Base-by-base conservation (phyloP, 2,329 filamentous ascomycete genomes). In the Microcyclospora tardicrescens region DNA sequence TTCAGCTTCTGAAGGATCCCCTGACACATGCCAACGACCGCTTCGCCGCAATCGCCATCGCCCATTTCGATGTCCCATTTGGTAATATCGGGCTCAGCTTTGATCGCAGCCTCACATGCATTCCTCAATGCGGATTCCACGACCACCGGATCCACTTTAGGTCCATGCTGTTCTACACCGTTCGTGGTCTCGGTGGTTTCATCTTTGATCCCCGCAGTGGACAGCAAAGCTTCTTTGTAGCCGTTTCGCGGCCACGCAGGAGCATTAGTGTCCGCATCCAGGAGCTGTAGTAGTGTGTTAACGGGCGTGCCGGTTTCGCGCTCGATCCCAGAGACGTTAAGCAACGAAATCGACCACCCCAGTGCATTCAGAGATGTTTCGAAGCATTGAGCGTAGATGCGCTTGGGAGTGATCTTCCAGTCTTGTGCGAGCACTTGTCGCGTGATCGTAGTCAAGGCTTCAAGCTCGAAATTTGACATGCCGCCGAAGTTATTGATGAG, bases 41-140 rank as follows among this genome's bases (percentile, higher is more conserved):
- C 65, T 52, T 81, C 73, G 29, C 77, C 77, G 52, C 76, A 81
- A 58, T 80, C 76, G 10, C 76, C 76, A 48, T 79, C 77, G 28
- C 75, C 75, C 67, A 79, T 73, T 34, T 75, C 55, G 4, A 70
- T 75, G 54, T 79, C 75, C 68, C 72, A 79, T 43, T 62, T 69
- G 1, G 77, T 80, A 33, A 80, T 60, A 41, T 78, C 71, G 0
- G 75, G 74, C 54, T 80, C 76, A 2, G 75, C 73, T 8, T 61
- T 61, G 34, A 79, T 62, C 2, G 75, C 65, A 2, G 62, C 61
- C 12, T 60, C 56, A 51, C 65, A 68, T 16, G 64, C 66, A 39
- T 46, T 56, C 4, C 57, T 52, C 1, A 69, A 50, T 0, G 63
- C 61, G 8, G 55, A 52, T 28, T 66, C 59, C 13, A 69, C 38